phyloP scores from a whole-genome alignment of 352 stramenopile species.

The Phytophthora fragariae region DNA sequence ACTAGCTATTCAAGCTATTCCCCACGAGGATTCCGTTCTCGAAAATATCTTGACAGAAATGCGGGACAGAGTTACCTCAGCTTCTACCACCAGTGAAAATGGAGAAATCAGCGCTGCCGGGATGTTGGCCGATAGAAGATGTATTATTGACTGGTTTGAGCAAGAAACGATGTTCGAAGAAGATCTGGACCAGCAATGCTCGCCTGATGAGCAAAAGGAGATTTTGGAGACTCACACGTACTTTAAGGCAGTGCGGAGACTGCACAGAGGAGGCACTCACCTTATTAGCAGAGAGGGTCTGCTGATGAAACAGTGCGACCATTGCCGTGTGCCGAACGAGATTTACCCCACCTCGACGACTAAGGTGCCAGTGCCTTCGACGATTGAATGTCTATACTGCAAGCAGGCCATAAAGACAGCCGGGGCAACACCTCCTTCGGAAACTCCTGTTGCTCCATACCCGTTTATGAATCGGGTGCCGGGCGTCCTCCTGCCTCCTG shows the following conservation, averaged over 20 bases:
- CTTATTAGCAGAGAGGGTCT: conserved; percentile 58
- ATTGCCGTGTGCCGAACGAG: conserved; percentile 69
- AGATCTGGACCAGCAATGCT: conserved; percentile 83
- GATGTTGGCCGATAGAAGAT: conserved; percentile 37
- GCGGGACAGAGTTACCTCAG: conserved; percentile 27
- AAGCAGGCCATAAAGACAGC: conserved; percentile 50
- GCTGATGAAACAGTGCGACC: conserved; percentile 58
- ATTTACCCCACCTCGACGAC: conserved; percentile 70
- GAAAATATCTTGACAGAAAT: conserved; percentile 59
- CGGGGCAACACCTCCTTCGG: conserved; percentile 40
- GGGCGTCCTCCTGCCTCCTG: conserved; percentile 12
- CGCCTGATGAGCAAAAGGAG: conserved; percentile 72
- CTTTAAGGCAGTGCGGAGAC: conserved; percentile 65
- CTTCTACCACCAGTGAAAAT: conserved; percentile 1
- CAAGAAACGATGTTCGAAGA: conserved; percentile 93
- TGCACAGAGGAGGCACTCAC: conserved; percentile 46
- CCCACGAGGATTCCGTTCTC: conserved; percentile 63
- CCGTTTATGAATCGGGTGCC: conserved; percentile 32
- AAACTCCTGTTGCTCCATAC: conserved; percentile 21
- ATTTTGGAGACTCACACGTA: conserved; percentile 78
- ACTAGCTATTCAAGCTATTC: conserved; percentile 34
- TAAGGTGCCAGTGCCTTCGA: conserved; percentile 60
- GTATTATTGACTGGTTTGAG: conserved; percentile 88
- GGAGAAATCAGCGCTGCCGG: conserved; percentile 25
- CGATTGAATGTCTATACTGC: conserved; percentile 79